Evolutionary conservation across 371 early-diverging fungal genomes (phyloP).

Genomic region (Mortierella sp.): DNA sequence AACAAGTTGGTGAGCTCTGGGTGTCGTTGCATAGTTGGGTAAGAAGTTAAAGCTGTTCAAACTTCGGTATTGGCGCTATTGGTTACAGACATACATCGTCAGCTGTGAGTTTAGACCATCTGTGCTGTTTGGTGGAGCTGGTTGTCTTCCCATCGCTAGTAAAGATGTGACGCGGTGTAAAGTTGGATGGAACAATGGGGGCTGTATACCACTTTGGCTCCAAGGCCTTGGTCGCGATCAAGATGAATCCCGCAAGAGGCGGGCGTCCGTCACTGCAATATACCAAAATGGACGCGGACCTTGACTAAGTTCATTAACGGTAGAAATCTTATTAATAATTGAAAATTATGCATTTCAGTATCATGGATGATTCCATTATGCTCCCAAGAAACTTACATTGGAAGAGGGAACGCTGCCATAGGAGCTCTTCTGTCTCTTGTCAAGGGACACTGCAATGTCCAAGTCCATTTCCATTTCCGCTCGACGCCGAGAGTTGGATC

Average conservation of each 20-base stretch:
- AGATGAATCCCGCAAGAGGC: conserved; percentile 70
- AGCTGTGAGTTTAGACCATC: conserved; percentile 60
- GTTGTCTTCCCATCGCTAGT: conserved; percentile 30
- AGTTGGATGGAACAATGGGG: conserved; percentile 70
- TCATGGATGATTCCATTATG: not conserved
- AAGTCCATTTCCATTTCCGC: conserved; percentile 8
- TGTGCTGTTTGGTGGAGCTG: not conserved
- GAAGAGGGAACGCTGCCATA: not conserved
- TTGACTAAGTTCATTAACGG: not conserved
- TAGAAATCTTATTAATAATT: too few species aligned
- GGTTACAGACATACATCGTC: conserved; percentile 61
- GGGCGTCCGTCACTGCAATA: conserved; percentile 70
- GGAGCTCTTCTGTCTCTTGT: not conserved
- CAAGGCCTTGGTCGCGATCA: conserved; percentile 60
- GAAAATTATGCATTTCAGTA: not conserved
- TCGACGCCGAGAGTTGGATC: conserved; percentile 6
- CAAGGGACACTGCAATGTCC: not conserved
- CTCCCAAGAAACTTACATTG: not conserved
- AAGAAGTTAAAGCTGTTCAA: not conserved
- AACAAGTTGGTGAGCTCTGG: not conserved
- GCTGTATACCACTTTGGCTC: conserved; percentile 72
- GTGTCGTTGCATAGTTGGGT: not conserved
- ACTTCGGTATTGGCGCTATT: not conserved
- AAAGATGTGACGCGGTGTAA: conserved; percentile 63
- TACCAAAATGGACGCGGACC: not conserved